phyloP scores from a whole-genome alignment of 257 asterid species.

The Apocynum venetum region DNA sequence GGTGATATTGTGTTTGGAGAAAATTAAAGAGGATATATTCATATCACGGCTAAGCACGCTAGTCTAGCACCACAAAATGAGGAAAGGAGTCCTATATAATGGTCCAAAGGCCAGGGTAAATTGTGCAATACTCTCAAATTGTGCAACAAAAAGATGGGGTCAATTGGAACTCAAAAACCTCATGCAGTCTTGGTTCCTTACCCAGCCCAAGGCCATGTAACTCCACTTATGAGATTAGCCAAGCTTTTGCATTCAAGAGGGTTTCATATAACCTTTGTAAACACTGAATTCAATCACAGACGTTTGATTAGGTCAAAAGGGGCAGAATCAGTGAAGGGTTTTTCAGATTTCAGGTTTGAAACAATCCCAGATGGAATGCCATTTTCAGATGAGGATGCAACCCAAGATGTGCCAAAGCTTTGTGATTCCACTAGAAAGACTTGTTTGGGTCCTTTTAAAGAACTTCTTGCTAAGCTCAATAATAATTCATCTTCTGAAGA shows the following conservation, averaged over 20 bases:
- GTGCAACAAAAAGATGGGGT: constrained; percentile 12
- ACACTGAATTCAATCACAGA: constrained; percentile 45
- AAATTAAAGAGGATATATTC: too few species aligned
- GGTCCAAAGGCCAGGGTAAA: too few species aligned
- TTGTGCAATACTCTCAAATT: too few species aligned
- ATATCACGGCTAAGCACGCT: too few species aligned
- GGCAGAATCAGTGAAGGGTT: constrained; percentile 34
- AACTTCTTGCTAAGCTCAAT: constrained; percentile 29
- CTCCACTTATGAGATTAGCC: constrained; percentile 43
- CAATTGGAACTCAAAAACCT: constrained; percentile 20
- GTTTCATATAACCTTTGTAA: constrained; percentile 45
- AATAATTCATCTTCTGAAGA: constrained; percentile 1
- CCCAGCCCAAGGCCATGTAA: constrained; percentile 57
- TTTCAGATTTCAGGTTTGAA: constrained; percentile 41
- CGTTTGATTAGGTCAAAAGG: constrained; percentile 48
- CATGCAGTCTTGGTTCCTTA: constrained; percentile 45
- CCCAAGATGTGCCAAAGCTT: constrained; percentile 33
- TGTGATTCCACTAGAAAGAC: constrained; percentile 26
- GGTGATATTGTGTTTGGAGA: too few species aligned
- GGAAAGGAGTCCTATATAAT: too few species aligned
- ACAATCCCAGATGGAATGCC: constrained; percentile 53
- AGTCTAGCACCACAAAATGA: too few species aligned
- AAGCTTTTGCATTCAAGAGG: constrained; percentile 44
- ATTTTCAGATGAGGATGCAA: constrained; percentile 33
- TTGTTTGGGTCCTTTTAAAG: constrained; percentile 38